Evolutionary conservation across 2,329 filamentous ascomycete species (phyloP).

Genomic region (Allantophomopsis lycopodina): DNA sequence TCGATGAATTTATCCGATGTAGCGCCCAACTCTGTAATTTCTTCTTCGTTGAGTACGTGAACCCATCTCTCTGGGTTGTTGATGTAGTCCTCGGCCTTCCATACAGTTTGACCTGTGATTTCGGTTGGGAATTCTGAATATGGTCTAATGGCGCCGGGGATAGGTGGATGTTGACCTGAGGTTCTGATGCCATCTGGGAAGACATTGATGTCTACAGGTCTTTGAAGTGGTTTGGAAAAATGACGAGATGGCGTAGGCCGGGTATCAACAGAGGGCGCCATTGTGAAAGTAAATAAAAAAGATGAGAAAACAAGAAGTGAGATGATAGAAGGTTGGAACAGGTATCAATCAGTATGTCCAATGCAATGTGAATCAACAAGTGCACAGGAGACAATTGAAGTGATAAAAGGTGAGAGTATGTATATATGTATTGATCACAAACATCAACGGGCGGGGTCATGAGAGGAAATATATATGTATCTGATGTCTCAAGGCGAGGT

Average conservation of each 20-base stretch:
- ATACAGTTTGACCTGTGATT: constrained; percentile 60
- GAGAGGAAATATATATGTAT: not conserved
- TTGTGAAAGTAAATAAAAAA: constrained; percentile 1
- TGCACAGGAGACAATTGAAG: too few relatives aligned
- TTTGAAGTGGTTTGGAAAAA: constrained; percentile 3
- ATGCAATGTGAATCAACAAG: too few relatives aligned
- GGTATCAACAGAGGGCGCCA: constrained; percentile 6
- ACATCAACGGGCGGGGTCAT: not conserved
- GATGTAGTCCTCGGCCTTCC: constrained; percentile 34
- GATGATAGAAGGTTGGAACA: too few relatives aligned
- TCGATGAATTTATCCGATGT: constrained; percentile 58
- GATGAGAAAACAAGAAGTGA: too few relatives aligned
- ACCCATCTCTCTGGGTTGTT: constrained; percentile 54
- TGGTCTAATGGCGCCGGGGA: constrained; percentile 48
- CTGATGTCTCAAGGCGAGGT: too few relatives aligned
- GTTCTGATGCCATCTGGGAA: constrained; percentile 25
- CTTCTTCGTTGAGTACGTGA: constrained; percentile 51
- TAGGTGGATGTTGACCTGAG: constrained; percentile 58
- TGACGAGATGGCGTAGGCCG: constrained; percentile 3
- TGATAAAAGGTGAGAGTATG: too few relatives aligned
- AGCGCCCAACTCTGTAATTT: constrained; percentile 51
- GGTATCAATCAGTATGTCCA: too few relatives aligned
- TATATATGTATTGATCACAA: too few relatives aligned
- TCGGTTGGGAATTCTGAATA: constrained; percentile 59
- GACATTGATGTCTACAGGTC: constrained; percentile 12